phyloP scores from a whole-genome alignment of 1,284 basidiomycete genomes.

The Neolentinus lepideus region DNA sequence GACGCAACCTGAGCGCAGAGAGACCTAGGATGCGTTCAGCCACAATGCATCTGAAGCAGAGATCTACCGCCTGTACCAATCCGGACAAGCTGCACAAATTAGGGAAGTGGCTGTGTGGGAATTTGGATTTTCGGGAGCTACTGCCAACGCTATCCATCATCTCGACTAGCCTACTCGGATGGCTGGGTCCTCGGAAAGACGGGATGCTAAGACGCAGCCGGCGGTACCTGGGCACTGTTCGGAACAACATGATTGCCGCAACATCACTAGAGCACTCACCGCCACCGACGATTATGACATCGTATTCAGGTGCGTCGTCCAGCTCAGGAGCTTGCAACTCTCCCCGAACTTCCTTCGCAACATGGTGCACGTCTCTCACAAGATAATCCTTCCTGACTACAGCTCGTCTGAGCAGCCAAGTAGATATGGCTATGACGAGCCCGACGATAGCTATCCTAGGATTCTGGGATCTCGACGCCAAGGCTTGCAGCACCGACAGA shows the following conservation, averaged over 20 bases:
- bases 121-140: no score
- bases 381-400: background rate
- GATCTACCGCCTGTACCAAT: no score
- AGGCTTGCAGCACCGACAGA: background rate
- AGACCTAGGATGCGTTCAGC: no score
- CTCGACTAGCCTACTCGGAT: no score
- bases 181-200: constrained; percentile 52
- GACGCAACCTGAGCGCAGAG: no score
- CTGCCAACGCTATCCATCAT: no score
- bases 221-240: constrained; percentile 42
- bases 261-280: constrained; percentile 27
- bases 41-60: no score
- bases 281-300: constrained; percentile 59
- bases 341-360: background rate
- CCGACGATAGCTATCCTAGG: background rate
- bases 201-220: constrained; percentile 60
- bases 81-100: no score
- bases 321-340: background rate
- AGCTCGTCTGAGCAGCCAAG: background rate
- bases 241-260: background rate
- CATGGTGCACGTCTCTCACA: background rate
- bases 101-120: no score
- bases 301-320: constrained; percentile 28
- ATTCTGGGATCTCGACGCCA: background rate
- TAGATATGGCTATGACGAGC: background rate